These are phyloP conservation scores for Talaromyces sp. DNA, from an alignment of 2,329 filamentous ascomycete genomes.

Conservation along the genomic window DNA sequence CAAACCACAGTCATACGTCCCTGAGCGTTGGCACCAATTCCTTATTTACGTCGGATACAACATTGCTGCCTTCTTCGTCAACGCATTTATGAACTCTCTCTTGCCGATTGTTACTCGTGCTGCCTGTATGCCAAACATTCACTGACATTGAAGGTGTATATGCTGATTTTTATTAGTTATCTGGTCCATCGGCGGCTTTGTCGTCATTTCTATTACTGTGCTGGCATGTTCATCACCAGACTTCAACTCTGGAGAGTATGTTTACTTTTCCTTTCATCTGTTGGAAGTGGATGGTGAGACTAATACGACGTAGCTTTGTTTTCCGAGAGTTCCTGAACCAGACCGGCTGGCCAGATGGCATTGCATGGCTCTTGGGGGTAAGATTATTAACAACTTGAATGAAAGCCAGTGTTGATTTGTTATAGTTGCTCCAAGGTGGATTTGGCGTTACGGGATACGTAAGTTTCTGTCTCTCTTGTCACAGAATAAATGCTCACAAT, in stretches of 20 bases:
- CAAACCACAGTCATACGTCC: conserved; percentile 40
- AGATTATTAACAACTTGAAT: conserved; percentile 12
- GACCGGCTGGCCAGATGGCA: conserved; percentile 65
- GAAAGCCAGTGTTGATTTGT: conserved; percentile 16
- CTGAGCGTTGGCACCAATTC: conserved; percentile 67
- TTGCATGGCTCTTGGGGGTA: conserved; percentile 46
- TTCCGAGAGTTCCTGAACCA: conserved; percentile 65
- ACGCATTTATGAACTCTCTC: conserved; percentile 59
- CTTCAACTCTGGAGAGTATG: conserved; percentile 61
- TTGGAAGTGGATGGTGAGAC: neutral
- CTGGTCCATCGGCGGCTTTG: conserved; percentile 66
- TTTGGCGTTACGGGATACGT: conserved; percentile 53
- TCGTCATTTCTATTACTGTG: conserved; percentile 65
- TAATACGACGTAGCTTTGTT: conserved; percentile 35
- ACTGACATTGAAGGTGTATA: neutral
- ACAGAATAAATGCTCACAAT: conserved; percentile 10
- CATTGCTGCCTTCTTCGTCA: conserved; percentile 57
- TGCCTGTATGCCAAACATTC: conserved; percentile 42
- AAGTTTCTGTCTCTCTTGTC: conserved; percentile 13
- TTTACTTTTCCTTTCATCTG: neutral
- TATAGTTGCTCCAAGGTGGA: conserved; percentile 45
- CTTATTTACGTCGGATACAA: conserved; percentile 66
- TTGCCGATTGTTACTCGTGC: conserved; percentile 64
- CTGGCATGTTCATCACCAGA: conserved; percentile 62
- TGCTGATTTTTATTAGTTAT: conserved; percentile 39